Evolutionary conservation across 1,284 basidiomycete species (phyloP).

Genomic region (Rhodotorula sp.): DNA sequence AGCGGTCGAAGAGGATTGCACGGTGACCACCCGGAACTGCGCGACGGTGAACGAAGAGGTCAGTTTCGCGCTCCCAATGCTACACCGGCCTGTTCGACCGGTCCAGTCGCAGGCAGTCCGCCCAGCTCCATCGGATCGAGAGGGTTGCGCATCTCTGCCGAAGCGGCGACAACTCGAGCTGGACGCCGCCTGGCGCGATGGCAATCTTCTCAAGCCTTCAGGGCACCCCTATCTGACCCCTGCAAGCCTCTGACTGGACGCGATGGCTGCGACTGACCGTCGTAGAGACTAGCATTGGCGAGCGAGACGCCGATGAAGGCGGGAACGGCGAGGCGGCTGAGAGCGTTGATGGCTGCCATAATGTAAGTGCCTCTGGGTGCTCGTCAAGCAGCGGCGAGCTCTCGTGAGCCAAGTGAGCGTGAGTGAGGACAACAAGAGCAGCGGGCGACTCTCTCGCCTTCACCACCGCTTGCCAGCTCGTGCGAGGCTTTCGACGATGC

Average conservation of each 20-base stretch:
- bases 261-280: conserved; percentile 56
- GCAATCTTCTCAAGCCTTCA: too few relatives aligned
- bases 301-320: conserved; percentile 65
- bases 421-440: neutral
- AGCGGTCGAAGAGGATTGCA: conserved; percentile 98
- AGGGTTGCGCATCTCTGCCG: too few relatives aligned
- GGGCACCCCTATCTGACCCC: too few relatives aligned
- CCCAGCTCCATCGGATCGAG: too few relatives aligned
- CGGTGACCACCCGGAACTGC: conserved; percentile 50
- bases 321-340: conserved; percentile 57
- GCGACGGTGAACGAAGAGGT: neutral
- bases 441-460: neutral
- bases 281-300: conserved; percentile 78
- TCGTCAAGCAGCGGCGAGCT: neutral
- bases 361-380: neutral
- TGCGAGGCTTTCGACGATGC: neutral
- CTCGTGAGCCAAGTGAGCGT: neutral
- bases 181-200: too few relatives aligned
- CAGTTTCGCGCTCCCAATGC: too few relatives aligned
- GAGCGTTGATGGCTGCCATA: conserved; percentile 35
- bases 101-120: too few relatives aligned
- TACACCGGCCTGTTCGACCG: neutral
- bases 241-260: too few relatives aligned
- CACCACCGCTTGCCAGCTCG: neutral
- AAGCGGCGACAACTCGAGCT: too few relatives aligned